Evolutionary conservation across 1,139 yeast species (phyloP).

Genomic region (Debaryomyces singareniensis): DNA sequence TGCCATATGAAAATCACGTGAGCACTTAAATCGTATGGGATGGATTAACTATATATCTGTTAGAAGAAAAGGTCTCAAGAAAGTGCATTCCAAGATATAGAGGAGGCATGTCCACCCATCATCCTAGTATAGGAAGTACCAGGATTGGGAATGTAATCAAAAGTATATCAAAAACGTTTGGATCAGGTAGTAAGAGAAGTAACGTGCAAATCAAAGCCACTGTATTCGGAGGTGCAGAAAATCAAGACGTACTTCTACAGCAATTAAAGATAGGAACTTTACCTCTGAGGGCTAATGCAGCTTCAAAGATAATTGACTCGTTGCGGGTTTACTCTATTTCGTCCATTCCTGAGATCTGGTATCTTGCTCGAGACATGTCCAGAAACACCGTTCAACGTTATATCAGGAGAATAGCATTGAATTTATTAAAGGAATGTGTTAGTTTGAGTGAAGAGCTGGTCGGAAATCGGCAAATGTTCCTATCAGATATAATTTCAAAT

Average conservation of each 20-base stretch:
- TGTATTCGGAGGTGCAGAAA: constrained; percentile 58
- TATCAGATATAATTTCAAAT: constrained; percentile 49
- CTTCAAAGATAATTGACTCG: constrained; percentile 44
- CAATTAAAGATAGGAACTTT: constrained; percentile 32
- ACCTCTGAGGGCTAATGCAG: constrained; percentile 39
- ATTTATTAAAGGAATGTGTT: constrained; percentile 52
- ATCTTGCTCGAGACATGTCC: constrained; percentile 54
- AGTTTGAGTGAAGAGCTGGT: constrained; percentile 37
- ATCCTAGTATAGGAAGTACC: constrained; percentile 27
- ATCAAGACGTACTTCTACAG: constrained; percentile 39
- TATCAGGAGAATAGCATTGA: constrained; percentile 49
- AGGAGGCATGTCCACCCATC: constrained; percentile 32
- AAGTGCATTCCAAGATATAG: too few relatives aligned
- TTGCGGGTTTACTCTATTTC: constrained; percentile 49
- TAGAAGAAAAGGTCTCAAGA: too few relatives aligned
- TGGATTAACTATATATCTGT: too few relatives aligned
- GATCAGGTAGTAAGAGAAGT: constrained; percentile 22
- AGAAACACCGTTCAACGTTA: constrained; percentile 30
- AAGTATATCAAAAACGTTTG: constrained; percentile 40
- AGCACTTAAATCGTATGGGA: too few relatives aligned
- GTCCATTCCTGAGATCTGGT: constrained; percentile 73
- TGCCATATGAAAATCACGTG: too few relatives aligned
- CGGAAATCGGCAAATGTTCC: constrained; percentile 49
- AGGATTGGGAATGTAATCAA: constrained; percentile 47
- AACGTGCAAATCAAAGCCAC: constrained; percentile 44